Percentiles rank a stretch among this genome's conserved stretches.
Evolutionary conservation across 345 rosid genomes (phyloP).

Genomic region (Arabidopsis suecica): DNA sequence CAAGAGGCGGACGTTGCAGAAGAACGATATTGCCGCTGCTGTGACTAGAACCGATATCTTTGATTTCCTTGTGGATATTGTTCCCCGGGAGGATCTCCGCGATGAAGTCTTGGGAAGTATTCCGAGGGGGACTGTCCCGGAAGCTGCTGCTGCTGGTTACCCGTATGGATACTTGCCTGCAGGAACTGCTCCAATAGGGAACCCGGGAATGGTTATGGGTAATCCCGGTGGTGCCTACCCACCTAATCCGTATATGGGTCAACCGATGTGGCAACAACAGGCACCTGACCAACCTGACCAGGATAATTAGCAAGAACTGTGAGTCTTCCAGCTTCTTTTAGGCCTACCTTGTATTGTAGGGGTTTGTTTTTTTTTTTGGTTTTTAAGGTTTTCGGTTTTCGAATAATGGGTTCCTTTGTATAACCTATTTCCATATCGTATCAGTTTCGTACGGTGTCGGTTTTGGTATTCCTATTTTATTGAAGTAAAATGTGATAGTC

Average conservation of each 20-base stretch:
- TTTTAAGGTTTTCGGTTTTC: neutral
- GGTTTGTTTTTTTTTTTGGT: neutral
- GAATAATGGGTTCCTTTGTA: neutral
- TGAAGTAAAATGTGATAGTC: constrained; percentile 5
- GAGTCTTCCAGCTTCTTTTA: constrained; percentile 31
- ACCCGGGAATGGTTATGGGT: constrained; percentile 88
- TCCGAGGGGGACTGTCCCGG: constrained; percentile 40
- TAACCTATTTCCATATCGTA: constrained; percentile 3
- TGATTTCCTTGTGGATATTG: constrained; percentile 92
- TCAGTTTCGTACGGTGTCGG: neutral
- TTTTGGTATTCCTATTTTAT: neutral
- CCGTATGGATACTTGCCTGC: constrained; percentile 79
- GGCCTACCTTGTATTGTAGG: neutral
- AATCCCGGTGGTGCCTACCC: constrained; percentile 73
- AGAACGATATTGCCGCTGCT: constrained; percentile 95
- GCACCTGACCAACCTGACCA: constrained; percentile 79
- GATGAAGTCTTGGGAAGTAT: constrained; percentile 71
- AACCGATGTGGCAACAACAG: constrained; percentile 78
- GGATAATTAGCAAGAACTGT: constrained; percentile 43
- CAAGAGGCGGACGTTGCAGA: constrained; percentile 93
- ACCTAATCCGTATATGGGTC: constrained; percentile 74
- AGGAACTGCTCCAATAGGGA: constrained; percentile 64
- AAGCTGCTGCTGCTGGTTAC: constrained; percentile 68
- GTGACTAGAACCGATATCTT: constrained; percentile 93
- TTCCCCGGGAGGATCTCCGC: constrained; percentile 89